Base-by-base conservation (phyloP, 495 filamentous ascomycete genomes). In the Trichoderma erinaceum region DNA sequence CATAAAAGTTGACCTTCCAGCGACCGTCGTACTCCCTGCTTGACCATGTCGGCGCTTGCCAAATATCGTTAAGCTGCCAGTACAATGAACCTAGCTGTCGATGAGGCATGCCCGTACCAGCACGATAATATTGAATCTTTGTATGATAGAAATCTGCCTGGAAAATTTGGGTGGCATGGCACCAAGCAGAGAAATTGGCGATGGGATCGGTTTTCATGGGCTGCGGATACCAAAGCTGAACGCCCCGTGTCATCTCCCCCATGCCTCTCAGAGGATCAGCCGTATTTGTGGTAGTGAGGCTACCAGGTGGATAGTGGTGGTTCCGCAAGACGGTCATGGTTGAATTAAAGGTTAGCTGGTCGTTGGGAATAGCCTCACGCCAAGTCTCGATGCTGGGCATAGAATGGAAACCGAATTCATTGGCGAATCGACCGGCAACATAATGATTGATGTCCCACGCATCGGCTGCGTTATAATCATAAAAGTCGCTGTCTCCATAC, bases 21-120 rank as follows among this genome's bases (percentile, higher is more conserved):
- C 88, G 79, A 2, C 87, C 87, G 68, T 84, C 82, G 65, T 85
- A 87, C 75, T 88, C 87, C 63, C 88, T 86, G 0, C 85, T 78
- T 68, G 88, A 85, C 87, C 87, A 90, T 0, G 87, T 85, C 0
- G 87, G 87, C 10, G 87, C 87, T 71, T 87, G 85, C 87, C 87
- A 89, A 71, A 89, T 85, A 75, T 89, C 88, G 69, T 90, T 85
- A 1, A 90, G 76, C 73, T 90, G 87, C 88, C 88, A 90, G 73
- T 90, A 90, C 10, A 90, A 73, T 6, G 81, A 82, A 0, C 88
- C 88, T 1, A 89, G 78, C 72, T 89, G 87, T 4, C 84, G 79
- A 61, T 89, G 81, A 0, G 84, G 85, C 72, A 81, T 73, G 1
- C 86, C 87, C 52, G 83, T 85, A 8, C 87, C 88, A 25, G 85